Evolutionary conservation across 2,329 filamentous ascomycete genomes (phyloP), one percentile per base, ranked within the genome.

Genomic region (Diaporthe sp.): DNA sequence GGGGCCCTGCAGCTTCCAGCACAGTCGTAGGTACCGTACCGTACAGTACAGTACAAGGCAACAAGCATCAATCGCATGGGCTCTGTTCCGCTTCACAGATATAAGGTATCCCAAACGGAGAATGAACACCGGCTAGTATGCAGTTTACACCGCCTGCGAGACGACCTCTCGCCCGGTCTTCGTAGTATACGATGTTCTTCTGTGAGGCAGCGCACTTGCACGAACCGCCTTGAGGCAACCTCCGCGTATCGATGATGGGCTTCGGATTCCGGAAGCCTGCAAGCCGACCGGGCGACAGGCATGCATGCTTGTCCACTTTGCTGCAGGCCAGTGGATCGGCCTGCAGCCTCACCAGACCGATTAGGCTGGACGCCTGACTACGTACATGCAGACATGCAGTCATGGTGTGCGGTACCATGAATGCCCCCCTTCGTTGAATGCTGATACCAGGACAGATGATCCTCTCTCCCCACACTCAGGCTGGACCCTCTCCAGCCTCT

Each of bases 271-370:
- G 65, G 31, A 53, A 34, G 46, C 31, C 46, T 53, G 31, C 19
- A 42, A 34, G 34, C 34, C 34, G 49, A 10, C 49, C 31, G 37
- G 42, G 22, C 13, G 34, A 49, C 49, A 55, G 49, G 65, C 65
- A 19, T 69, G 65, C 65, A 68, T 53, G 62, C 46, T 53, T 69
- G 65, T 42, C 65, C 65, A 69, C 65, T 69, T 69, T 34, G 65
- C 65, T 69, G 65, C 65, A 69, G 65, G 65, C 65, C 65, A 69
- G 65, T 69, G 65, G 65, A 69, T 42, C 65, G 49, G 19, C 65
- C 65, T 69, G 65, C 65, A 69, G 65, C 65, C 65, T 69, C 65
- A 69, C 34, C 22, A 53, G 13, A 68, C 31, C 46, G 46, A 68
- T 39, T 51, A 37, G 46, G 62, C 31, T 28, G 46, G 44, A 37